Conservation (phyloP, 441 rosid species). For the Geranium incanum region DNA sequence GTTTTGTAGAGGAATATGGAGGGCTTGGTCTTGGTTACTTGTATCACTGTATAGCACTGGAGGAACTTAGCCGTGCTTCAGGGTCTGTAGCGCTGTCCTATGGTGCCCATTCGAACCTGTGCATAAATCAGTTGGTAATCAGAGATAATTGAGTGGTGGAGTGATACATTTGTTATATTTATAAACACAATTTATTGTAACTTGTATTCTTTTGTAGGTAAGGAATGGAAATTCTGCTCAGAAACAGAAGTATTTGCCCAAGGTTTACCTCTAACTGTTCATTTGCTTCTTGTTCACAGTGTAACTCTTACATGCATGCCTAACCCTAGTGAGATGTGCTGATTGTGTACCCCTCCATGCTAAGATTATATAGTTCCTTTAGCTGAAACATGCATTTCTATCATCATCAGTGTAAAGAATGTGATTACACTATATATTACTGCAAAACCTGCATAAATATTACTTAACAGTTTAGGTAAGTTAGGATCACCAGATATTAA, state of each 20-base stretch:
- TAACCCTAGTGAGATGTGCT: neutral
- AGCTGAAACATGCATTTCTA: neutral
- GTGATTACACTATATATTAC: neutral
- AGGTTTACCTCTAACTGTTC: constrained; percentile 38
- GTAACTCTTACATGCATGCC: neutral
- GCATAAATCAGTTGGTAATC: constrained; percentile 87
- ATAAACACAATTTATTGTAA: neutral
- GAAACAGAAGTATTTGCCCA: constrained; percentile 78
- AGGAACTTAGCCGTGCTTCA: constrained; percentile 84
- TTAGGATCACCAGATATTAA: neutral
- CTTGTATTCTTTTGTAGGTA: constrained; percentile 39
- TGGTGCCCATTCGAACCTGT: constrained; percentile 91
- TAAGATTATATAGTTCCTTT: neutral
- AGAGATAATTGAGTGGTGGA: neutral
- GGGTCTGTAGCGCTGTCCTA: constrained; percentile 91
- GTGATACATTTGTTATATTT: neutral
- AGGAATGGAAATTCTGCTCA: constrained; percentile 76
- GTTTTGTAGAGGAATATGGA: constrained; percentile 73
- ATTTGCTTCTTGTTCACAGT: neutral
- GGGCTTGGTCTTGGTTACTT: constrained; percentile 95
- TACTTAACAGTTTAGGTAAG: neutral
- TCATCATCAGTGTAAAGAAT: neutral
- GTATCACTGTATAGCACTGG: constrained; percentile 88
- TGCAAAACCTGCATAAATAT: neutral
- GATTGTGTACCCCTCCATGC: neutral